These are phyloP conservation scores for Rhazya stricta DNA, from an alignment of 257 asterid species.

Conservation along the genomic window DNA sequence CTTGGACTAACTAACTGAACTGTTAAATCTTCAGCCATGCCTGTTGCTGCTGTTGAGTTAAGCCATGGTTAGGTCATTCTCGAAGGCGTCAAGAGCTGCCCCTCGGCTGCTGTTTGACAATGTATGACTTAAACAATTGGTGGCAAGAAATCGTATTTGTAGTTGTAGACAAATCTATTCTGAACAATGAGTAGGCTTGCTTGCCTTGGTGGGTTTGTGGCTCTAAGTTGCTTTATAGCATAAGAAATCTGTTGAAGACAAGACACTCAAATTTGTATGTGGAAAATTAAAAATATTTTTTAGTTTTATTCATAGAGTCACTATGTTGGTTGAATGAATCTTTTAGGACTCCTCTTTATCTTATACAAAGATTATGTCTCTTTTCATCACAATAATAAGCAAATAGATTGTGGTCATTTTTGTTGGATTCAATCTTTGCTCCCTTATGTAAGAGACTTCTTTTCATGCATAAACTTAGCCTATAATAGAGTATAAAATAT, in stretches of 20 bases:
- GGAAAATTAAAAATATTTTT: background rate
- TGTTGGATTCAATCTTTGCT: background rate
- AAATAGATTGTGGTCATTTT: background rate
- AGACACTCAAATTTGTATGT: slow-evolving; percentile 7
- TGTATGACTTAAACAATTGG: background rate
- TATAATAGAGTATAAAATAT: no score
- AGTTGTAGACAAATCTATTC: slow-evolving; percentile 12
- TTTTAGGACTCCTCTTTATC: background rate
- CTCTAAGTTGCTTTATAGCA: slow-evolving; percentile 3
- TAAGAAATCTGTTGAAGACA: slow-evolving; percentile 4
- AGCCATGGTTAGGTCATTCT: background rate
- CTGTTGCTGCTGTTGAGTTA: background rate
- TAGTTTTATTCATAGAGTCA: background rate
- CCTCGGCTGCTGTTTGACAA: slow-evolving; percentile 4
- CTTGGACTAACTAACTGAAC: slow-evolving; percentile 4
- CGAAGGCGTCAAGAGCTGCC: slow-evolving; percentile 7
- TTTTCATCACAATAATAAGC: background rate
- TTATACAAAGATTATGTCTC: no score
- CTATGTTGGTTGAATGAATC: background rate
- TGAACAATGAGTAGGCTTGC: background rate
- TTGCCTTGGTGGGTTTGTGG: slow-evolving; percentile 8
- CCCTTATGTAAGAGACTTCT: no score
- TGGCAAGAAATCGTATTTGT: slow-evolving; percentile 8
- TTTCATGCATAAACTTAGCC: no score
- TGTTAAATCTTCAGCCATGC: background rate